phyloP scores from a whole-genome alignment of 202 grass and related monocot genomes.

The Digitaria exilis region DNA sequence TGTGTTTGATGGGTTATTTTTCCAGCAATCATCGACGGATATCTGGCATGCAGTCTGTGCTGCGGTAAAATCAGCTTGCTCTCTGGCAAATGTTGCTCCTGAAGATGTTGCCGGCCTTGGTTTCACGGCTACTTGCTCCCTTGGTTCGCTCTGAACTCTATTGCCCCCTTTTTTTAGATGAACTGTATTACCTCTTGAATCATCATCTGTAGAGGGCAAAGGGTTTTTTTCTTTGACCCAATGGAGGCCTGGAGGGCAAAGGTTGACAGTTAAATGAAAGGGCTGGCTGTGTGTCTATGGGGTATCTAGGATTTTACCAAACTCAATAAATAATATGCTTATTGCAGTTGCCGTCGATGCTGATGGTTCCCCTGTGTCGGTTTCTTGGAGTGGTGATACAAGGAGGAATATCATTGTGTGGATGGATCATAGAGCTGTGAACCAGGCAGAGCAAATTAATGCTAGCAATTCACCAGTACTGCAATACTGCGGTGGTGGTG shows the following conservation, averaged over 20 bases:
- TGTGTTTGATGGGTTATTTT: conserved; percentile 33
- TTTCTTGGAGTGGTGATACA: conserved; percentile 84
- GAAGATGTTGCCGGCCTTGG: conserved; percentile 71
- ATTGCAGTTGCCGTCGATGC: conserved; percentile 86
- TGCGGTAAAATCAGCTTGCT: conserved; percentile 73
- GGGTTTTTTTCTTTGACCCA: no score
- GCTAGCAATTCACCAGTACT: conserved; percentile 76
- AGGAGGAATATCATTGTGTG: conserved; percentile 96
- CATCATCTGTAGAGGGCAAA: background rate
- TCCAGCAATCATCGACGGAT: conserved; percentile 92
- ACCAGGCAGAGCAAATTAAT: conserved; percentile 87
- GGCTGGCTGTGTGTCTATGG: background rate
- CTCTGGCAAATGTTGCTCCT: conserved; percentile 51
- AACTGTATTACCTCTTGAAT: background rate
- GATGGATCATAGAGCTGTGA: conserved; percentile 97
- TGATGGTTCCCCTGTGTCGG: conserved; percentile 85
- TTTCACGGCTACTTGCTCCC: conserved; percentile 92
- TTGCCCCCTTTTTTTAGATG: no score
- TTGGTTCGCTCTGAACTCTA: conserved; percentile 58
- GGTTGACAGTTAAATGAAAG: background rate
- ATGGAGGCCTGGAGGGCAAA: background rate
- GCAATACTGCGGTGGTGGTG: conserved; percentile 84
- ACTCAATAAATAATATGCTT: conserved; percentile 10
- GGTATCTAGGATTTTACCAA: background rate
- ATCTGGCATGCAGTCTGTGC: conserved; percentile 94